Conservation (phyloP, 805 yeast genomes). For the Wickerhamiella occidentalis region DNA sequence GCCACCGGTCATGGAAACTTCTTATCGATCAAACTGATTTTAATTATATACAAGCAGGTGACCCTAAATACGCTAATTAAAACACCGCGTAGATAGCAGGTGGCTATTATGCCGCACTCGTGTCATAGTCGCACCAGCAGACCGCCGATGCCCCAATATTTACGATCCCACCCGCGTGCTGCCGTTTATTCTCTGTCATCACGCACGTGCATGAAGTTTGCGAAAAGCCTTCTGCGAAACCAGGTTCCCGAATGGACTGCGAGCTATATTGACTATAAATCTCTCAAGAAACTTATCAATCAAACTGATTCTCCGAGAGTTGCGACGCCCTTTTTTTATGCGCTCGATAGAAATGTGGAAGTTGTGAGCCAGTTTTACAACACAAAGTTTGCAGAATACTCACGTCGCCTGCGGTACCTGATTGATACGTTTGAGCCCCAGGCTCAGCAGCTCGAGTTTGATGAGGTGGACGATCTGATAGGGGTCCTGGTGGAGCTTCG, state of each 20-base stretch:
- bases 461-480: slow-evolving; percentile 51
- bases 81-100: too few relatives aligned
- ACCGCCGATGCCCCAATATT: too few relatives aligned
- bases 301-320: slow-evolving; percentile 29
- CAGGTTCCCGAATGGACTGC: slow-evolving; percentile 91
- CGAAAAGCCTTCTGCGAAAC: slow-evolving; percentile 46
- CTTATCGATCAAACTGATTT: too few relatives aligned
- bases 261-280: slow-evolving; percentile 74
- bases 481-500: slow-evolving; percentile 66
- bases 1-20: too few relatives aligned
- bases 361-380: slow-evolving; percentile 69
- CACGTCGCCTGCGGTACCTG: slow-evolving; percentile 44
- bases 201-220: slow-evolving; percentile 22
- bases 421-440: slow-evolving; percentile 26
- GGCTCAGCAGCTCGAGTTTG: slow-evolving; percentile 31
- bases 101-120: too few relatives aligned
- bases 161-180: too few relatives aligned
- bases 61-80: too few relatives aligned
- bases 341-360: slow-evolving; percentile 70
- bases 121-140: too few relatives aligned
- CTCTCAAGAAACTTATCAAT: slow-evolving; percentile 68
- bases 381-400: slow-evolving; percentile 60
- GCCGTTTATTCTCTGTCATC: neutral
- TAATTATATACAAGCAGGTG: too few relatives aligned
- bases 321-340: slow-evolving; percentile 45